Base-by-base conservation (phyloP, 768 basidiomycete genomes). In the Phylloporus sp. region DNA sequence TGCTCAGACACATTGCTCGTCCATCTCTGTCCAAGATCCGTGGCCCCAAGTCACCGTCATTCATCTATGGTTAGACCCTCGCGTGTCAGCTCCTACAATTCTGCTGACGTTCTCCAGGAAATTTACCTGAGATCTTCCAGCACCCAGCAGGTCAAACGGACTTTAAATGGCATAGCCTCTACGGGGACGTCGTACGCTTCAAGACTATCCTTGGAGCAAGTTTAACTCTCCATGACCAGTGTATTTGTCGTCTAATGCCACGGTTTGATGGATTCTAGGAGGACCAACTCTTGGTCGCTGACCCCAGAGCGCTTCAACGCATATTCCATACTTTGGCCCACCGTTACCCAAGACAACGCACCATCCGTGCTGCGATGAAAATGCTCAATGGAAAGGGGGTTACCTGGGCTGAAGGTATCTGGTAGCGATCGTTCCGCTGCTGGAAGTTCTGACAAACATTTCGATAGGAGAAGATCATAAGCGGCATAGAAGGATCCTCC, bases 401-500 rank as follows among this genome's bases (percentile, higher is more conserved):
- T 18, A 20, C 61, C 8, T 77, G 72, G 71, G 72, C 76, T 3
- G 70, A 74, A 6, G 76, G 76, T 77, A 48, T 18, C 50, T 11
- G 10, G 3, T 18, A 2, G 11, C 36, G n/a, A 8, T 6, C 13
- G 4, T 6, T 36, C 1, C 5, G 15, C 31, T 27, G 6, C 6
- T 26, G 71, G 70, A 11, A 38, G 31, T 41, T 11, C 13, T 24
- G 45, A 36, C 35, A 22, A 45, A n/a, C n/a, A 6, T 22, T 6
- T 34, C 45, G 41, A 12, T 41, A 69, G 68, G 74, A 2, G 66
- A 73, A n/a, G 74, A 67, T 31, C 82, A 83, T 53, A 79, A 70
- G 60, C 73, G 82, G 41, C 80, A 82, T 47, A 66, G 79, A 50
- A 80, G 72, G 56, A 71, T 80, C 18, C 75, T 82, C 71, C 68